These are phyloP conservation scores for Cryptosporidium sp. DNA, from an alignment of 169 alveolate species.

Conservation along the genomic window DNA sequence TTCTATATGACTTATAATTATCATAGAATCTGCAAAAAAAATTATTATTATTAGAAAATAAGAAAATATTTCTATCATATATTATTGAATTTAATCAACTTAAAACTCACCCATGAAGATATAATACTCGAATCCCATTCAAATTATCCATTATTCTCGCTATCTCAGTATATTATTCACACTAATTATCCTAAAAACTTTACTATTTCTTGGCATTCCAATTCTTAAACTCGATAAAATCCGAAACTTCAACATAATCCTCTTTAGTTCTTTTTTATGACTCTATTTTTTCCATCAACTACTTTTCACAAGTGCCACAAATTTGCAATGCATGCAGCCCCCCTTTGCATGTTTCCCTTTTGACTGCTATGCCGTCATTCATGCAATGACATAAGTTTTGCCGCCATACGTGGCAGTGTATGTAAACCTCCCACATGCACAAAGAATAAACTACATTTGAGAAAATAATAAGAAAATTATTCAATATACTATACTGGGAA, in stretches of 20 bases:
- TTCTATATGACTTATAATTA: constrained; percentile 51
- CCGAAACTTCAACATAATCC: background rate
- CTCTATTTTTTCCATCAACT: background rate
- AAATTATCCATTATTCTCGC: constrained; percentile 15
- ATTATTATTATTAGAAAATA: background rate
- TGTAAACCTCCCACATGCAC: constrained; percentile 23
- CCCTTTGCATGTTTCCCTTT: background rate
- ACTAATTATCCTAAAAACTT: background rate
- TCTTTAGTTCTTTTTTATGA: background rate
- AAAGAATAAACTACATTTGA: background rate
- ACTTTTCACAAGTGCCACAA: background rate
- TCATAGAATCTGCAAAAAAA: constrained; percentile 34
- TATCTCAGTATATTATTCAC: background rate
- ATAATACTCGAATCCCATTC: constrained; percentile 36
- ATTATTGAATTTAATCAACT: background rate
- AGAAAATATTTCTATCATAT: background rate
- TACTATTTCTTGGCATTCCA: background rate
- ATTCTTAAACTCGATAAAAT: background rate
- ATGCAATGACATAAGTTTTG: constrained; percentile 5
- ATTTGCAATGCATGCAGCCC: background rate
- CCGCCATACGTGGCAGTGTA: constrained; percentile 68
- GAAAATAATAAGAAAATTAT: background rate
- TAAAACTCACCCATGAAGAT: constrained; percentile 68
- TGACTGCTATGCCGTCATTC: constrained; percentile 11
- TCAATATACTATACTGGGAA: constrained; percentile 17